phyloP scores from a whole-genome alignment of 805 yeast species.

The Suhomyces sp. region DNA sequence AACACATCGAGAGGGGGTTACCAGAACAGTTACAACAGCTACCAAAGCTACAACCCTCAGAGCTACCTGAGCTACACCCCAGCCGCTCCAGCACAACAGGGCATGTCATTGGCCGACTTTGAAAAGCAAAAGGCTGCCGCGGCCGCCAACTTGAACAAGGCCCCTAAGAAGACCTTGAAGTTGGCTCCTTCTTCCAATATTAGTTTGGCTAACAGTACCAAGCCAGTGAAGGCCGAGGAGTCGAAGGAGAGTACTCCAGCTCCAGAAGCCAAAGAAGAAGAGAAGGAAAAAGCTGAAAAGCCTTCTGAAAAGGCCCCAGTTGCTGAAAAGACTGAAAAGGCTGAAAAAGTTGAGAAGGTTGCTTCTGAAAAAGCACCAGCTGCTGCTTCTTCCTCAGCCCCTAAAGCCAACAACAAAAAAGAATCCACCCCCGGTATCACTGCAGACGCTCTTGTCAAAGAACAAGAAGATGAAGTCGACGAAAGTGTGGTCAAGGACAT shows the following conservation, averaged over 20 bases:
- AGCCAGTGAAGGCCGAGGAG: constrained; percentile 15
- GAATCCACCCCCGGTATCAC: constrained; percentile 20
- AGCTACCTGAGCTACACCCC: constrained; percentile 17
- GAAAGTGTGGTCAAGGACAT: constrained; percentile 84
- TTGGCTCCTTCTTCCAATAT: constrained; percentile 64
- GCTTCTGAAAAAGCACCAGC: constrained; percentile 1
- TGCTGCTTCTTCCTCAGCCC: constrained; percentile 12
- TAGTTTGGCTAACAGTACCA: constrained; percentile 45
- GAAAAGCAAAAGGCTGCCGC: constrained; percentile 59
- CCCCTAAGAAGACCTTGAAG: constrained; percentile 66
- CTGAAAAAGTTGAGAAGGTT: no score
- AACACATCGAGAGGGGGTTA: constrained; percentile 17
- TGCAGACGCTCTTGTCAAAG: constrained; percentile 57
- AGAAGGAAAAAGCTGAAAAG: constrained; percentile 6
- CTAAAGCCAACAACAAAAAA: constrained; percentile 12
- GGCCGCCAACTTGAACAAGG: constrained; percentile 41
- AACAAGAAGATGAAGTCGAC: constrained; percentile 80
- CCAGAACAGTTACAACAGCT: constrained; percentile 14
- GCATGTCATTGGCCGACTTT: constrained; percentile 78
- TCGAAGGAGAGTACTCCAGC: constrained; percentile 21
- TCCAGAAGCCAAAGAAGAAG: constrained; percentile 1
- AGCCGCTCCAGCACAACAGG: constrained; percentile 29
- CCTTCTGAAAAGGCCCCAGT: constrained; percentile 12
- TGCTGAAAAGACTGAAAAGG: neutral
- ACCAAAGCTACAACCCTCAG: constrained; percentile 14